Percentiles rank a stretch among this genome's conserved stretches.
Conservation (phyloP, 2,329 filamentous ascomycete genomes). For the Sarocladium brachiariae region DNA sequence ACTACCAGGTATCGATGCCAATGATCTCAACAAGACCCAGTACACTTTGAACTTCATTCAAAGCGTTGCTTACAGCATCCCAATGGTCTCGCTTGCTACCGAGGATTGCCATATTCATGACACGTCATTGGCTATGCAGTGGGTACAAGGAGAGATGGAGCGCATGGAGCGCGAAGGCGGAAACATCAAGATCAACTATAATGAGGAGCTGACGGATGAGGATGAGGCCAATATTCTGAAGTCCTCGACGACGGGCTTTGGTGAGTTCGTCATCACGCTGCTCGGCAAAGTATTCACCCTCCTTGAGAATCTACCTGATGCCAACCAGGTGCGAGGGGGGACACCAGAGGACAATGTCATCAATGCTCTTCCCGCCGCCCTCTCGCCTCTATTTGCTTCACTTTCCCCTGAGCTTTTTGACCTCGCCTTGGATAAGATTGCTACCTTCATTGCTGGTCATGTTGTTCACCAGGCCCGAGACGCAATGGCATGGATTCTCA, state of each 20-base stretch:
- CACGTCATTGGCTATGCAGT: constrained; percentile 75
- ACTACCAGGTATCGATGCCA: constrained; percentile 92
- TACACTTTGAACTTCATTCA: constrained; percentile 94
- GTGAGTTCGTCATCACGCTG: constrained; percentile 86
- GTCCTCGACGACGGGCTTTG: constrained; percentile 89
- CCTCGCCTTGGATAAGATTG: constrained; percentile 83
- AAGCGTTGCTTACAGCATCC: constrained; percentile 91
- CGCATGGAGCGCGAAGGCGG: constrained; percentile 85
- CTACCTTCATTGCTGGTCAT: constrained; percentile 84
- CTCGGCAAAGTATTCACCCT: constrained; percentile 93
- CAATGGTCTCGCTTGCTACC: constrained; percentile 65
- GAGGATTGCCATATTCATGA: constrained; percentile 62
- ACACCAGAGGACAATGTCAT: constrained; percentile 96
- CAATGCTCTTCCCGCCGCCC: constrained; percentile 85
- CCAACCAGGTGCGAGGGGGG: constrained; percentile 77
- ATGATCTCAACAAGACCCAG: constrained; percentile 93
- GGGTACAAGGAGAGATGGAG: constrained; percentile 92
- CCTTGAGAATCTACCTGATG: constrained; percentile 89
- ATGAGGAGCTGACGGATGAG: constrained; percentile 71
- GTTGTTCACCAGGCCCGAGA: constrained; percentile 96
- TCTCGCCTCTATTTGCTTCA: constrained; percentile 84
- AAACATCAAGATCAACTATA: constrained; percentile 79
- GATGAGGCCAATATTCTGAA: constrained; percentile 83
- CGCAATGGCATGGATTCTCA: constrained; percentile 98
- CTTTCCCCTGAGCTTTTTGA: constrained; percentile 92